Evolutionary conservation across 2,329 filamentous ascomycete genomes (phyloP).

Genomic region (Ascochyta rabiei): DNA sequence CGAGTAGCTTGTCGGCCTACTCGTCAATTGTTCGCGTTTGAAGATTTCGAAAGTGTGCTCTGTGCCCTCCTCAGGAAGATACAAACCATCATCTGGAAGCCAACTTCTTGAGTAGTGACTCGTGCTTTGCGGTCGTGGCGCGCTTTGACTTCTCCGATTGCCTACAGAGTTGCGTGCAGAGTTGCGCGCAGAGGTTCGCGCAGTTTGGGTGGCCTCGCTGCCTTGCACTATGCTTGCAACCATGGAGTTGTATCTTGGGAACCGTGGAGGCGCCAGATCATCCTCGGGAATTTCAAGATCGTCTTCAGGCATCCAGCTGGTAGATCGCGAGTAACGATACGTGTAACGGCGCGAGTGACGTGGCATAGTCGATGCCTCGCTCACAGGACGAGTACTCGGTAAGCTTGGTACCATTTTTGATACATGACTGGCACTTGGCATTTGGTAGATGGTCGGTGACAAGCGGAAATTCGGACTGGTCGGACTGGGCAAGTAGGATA

Average conservation of each 20-base stretch:
- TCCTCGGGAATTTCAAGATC: conserved; percentile 6
- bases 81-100: conserved; percentile 33
- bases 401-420: conserved; percentile 12
- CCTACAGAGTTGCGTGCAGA: conserved; percentile 3
- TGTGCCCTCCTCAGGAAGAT: conserved; percentile 29
- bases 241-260: conserved; percentile 11
- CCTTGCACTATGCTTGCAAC: conserved; percentile 11
- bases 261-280: not conserved
- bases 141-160: conserved; percentile 3
- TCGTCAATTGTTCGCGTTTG: conserved; percentile 17
- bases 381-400: conserved; percentile 10
- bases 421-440: conserved; percentile 15
- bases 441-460: conserved; percentile 30
- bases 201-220: conserved; percentile 9
- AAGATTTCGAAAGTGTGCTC: conserved; percentile 26
- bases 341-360: conserved; percentile 15
- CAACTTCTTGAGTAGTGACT: conserved; percentile 29
- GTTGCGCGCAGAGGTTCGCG: conserved; percentile 6
- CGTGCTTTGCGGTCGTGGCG: conserved; percentile 16
- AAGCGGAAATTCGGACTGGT: conserved; percentile 27
- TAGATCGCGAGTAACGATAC: conserved; percentile 12
- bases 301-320: conserved; percentile 14
- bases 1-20: conserved; percentile 31
- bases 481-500: conserved; percentile 16
- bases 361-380: conserved; percentile 17